A percentile compares a stretch with the other conserved stretches of the same genome.
Conservation (phyloP, 164 flowering plant genomes). For the Umbilicus rupestris region DNA sequence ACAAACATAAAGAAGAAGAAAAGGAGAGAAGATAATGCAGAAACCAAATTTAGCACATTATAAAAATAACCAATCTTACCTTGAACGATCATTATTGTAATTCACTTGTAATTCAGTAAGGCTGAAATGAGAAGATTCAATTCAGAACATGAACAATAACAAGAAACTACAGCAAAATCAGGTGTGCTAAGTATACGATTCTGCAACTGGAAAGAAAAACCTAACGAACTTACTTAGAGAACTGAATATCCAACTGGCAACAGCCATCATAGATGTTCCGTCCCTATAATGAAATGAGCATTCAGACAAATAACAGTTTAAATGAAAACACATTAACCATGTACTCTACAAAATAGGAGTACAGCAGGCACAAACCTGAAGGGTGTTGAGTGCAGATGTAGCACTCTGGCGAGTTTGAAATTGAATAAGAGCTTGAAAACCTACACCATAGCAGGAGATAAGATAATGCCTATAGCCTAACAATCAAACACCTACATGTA, state of each 20-base stretch:
- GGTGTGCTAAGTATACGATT: not conserved
- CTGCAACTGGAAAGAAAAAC: not conserved
- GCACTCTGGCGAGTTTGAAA: constrained; percentile 76
- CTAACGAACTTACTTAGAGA: constrained; percentile 60
- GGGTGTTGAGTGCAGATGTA: constrained; percentile 61
- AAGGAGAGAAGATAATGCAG: not conserved
- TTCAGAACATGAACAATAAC: constrained; percentile 4
- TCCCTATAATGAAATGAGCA: constrained; percentile 35
- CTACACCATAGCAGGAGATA: constrained; percentile 24
- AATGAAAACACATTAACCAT: not conserved
- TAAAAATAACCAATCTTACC: constrained; percentile 31
- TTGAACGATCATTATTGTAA: constrained; percentile 90
- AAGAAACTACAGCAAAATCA: not conserved
- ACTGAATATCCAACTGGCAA: constrained; percentile 96
- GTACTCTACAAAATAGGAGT: not conserved
- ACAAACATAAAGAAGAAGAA: no score
- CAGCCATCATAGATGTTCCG: constrained; percentile 99
- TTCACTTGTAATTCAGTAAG: constrained; percentile 93
- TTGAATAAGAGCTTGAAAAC: constrained; percentile 94
- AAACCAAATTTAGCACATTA: not conserved
- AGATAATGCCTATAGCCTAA: not conserved
- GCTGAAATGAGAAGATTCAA: constrained; percentile 32
- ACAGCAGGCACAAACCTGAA: constrained; percentile 46
- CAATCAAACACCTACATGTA: not conserved
- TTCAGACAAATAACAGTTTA: not conserved